These are phyloP conservation scores for Hericium coralloides DNA, from an alignment of 768 basidiomycete genomes.

Conservation along the genomic window DNA sequence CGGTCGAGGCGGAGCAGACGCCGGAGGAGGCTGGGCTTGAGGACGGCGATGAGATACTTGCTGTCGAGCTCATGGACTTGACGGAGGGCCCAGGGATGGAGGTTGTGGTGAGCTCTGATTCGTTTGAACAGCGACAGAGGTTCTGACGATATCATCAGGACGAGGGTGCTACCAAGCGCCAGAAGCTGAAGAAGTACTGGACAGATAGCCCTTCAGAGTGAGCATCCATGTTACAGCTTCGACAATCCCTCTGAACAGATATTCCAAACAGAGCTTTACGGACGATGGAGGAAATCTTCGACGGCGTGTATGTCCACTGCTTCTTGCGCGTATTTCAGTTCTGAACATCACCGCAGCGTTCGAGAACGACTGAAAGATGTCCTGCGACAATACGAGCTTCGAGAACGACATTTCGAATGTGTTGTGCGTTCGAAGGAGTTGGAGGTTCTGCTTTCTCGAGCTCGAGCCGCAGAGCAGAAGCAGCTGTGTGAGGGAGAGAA, in stretches of 20 bases:
- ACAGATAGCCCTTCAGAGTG: slow-evolving; percentile 67
- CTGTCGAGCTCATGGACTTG: slow-evolving; percentile 86
- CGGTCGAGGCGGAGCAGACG: slow-evolving; percentile 73
- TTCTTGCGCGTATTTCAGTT: background rate
- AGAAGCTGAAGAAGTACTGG: slow-evolving; percentile 79
- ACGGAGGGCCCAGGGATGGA: slow-evolving; percentile 60
- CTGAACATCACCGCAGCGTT: slow-evolving; percentile 36
- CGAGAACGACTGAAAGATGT: slow-evolving; percentile 83
- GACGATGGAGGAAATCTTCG: slow-evolving; percentile 77
- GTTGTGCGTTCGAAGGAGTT: slow-evolving; percentile 89
- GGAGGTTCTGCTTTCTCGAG: slow-evolving; percentile 78
- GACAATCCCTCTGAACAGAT: background rate
- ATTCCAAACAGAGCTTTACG: slow-evolving; percentile 49
- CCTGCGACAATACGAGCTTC: slow-evolving; percentile 79
- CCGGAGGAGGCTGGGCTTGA: slow-evolving; percentile 85
- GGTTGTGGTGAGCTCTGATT: slow-evolving; percentile 37
- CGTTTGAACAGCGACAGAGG: background rate
- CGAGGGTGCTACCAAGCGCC: slow-evolving; percentile 37
- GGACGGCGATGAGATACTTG: slow-evolving; percentile 81
- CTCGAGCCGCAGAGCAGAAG: slow-evolving; percentile 82
- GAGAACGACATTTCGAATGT: slow-evolving; percentile 88
- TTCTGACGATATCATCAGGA: slow-evolving; percentile 33
- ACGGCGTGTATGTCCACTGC: slow-evolving; percentile 56
- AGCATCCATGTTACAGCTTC: slow-evolving; percentile 16
- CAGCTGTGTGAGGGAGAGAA: slow-evolving; percentile 75